Conservation (phyloP, 202 grass and related monocot genomes). For the Digitaria exilis region DNA sequence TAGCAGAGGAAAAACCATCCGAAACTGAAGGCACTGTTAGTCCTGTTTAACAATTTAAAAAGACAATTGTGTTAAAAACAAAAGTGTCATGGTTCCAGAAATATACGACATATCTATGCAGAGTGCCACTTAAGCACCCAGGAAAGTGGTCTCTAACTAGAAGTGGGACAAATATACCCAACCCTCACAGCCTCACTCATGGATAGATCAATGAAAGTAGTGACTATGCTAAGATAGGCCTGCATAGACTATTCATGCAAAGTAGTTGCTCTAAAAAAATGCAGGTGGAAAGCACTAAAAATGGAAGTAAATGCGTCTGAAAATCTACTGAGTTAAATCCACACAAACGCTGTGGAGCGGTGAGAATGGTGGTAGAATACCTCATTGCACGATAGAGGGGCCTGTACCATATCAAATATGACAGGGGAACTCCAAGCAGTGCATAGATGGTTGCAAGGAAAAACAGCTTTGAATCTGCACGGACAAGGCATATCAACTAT, state of each 20-base stretch:
- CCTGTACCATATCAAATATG: constrained; percentile 85
- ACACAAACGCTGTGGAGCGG: background rate
- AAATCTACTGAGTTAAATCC: background rate
- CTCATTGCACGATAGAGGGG: constrained; percentile 89
- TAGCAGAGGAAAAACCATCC: constrained; percentile 84
- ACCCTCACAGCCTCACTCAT: background rate
- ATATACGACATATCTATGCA: background rate
- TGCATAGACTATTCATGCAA: background rate
- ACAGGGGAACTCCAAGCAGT: constrained; percentile 70
- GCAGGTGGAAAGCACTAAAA: background rate
- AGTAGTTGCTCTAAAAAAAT: background rate
- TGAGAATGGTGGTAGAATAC: constrained; percentile 42
- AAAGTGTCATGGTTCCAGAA: constrained; percentile 16
- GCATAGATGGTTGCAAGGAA: constrained; percentile 85
- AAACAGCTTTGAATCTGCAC: constrained; percentile 82
- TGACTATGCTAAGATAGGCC: background rate
- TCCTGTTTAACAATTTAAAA: constrained; percentile 56
- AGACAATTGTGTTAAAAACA: constrained; percentile 18
- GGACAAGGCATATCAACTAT: background rate
- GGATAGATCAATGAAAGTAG: constrained; percentile 20
- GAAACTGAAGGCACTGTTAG: constrained; percentile 79
- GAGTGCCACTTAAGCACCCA: background rate
- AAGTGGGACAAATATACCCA: background rate
- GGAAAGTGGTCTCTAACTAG: background rate
- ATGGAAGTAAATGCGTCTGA: background rate